A percentile compares a stretch with the other conserved stretches of the same genome.
Conservation (phyloP, 805 yeast genomes). For the Dipodascopsis uninucleata region DNA sequence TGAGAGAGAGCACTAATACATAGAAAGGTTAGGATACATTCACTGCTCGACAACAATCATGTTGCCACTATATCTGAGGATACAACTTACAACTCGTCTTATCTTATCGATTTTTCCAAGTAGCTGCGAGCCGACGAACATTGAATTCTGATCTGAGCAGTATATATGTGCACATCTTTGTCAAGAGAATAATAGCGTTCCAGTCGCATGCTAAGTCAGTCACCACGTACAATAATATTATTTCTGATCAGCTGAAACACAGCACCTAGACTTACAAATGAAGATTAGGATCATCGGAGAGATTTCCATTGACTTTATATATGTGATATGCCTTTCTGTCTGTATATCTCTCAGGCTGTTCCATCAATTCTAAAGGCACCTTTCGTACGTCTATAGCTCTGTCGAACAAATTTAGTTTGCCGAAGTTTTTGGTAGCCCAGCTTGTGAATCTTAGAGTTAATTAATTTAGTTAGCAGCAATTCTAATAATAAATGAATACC, state of each 20-base stretch:
- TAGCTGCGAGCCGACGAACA: slow-evolving; percentile 9
- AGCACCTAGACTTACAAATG: slow-evolving; percentile 8
- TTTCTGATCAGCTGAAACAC: not conserved
- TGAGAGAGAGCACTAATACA: slow-evolving; percentile 8
- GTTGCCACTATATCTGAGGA: too few relatives aligned
- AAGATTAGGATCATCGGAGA: slow-evolving; percentile 13
- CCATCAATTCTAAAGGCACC: not conserved
- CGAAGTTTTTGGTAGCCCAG: slow-evolving; percentile 7
- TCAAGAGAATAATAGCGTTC: too few relatives aligned
- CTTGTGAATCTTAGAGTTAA: slow-evolving; percentile 3
- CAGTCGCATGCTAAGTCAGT: too few relatives aligned
- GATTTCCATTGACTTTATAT: slow-evolving; percentile 2
- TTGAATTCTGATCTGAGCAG: slow-evolving; percentile 13
- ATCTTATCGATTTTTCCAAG: slow-evolving; percentile 7
- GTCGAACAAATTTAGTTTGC: slow-evolving; percentile 3
- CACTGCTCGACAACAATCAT: too few relatives aligned
- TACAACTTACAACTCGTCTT: slow-evolving; percentile 5
- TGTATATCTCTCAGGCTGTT: not conserved
- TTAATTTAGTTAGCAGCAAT: not conserved
- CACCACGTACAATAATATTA: too few relatives aligned
- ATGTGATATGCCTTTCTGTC: slow-evolving; percentile 8
- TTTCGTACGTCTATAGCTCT: slow-evolving; percentile 19
- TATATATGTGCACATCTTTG: slow-evolving; percentile 16
- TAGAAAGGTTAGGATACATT: not conserved
- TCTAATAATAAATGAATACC: not conserved